Conservation (phyloP, 2,329 filamentous ascomycete species). For the Orbilia ellipsospora region DNA sequence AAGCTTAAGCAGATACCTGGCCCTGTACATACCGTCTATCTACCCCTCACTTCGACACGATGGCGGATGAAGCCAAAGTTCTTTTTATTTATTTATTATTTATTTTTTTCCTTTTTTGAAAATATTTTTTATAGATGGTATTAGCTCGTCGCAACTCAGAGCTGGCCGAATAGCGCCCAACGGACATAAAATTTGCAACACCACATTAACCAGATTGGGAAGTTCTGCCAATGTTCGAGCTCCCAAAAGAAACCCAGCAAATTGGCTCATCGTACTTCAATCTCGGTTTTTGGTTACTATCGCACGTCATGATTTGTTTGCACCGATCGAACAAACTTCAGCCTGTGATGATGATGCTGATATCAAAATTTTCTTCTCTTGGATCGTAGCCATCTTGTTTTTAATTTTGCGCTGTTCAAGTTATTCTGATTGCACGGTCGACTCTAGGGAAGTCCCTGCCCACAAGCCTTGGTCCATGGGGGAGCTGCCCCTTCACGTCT, state of each 20-base stretch:
- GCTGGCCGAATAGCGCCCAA: constrained; percentile 48
- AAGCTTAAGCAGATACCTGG: constrained; percentile 22
- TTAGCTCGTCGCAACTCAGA: constrained; percentile 45
- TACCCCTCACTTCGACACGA: constrained; percentile 22
- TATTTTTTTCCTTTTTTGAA: background rate
- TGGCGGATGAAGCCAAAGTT: constrained; percentile 20
- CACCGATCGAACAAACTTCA: constrained; percentile 15
- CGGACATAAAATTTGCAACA: constrained; percentile 55
- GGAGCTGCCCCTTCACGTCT: constrained; percentile 53
- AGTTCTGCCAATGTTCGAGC: constrained; percentile 42
- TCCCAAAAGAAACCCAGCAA: constrained; percentile 43
- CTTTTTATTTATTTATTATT: no score
- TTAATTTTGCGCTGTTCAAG: constrained; percentile 8
- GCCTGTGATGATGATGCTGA: constrained; percentile 43
- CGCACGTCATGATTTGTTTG: constrained; percentile 24
- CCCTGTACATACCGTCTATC: constrained; percentile 17
- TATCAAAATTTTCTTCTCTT: constrained; percentile 24
- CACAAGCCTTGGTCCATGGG: constrained; percentile 33
- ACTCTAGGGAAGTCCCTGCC: constrained; percentile 39
- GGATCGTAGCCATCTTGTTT: background rate
- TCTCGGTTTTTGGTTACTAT: constrained; percentile 27
- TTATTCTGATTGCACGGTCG: constrained; percentile 25
- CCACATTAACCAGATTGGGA: constrained; percentile 51
- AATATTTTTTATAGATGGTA: constrained; percentile 4
- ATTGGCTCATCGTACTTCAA: constrained; percentile 42